These are phyloP conservation scores for Endocalyx cinctus DNA, from an alignment of 2,329 filamentous ascomycete genomes.

Conservation along the genomic window DNA sequence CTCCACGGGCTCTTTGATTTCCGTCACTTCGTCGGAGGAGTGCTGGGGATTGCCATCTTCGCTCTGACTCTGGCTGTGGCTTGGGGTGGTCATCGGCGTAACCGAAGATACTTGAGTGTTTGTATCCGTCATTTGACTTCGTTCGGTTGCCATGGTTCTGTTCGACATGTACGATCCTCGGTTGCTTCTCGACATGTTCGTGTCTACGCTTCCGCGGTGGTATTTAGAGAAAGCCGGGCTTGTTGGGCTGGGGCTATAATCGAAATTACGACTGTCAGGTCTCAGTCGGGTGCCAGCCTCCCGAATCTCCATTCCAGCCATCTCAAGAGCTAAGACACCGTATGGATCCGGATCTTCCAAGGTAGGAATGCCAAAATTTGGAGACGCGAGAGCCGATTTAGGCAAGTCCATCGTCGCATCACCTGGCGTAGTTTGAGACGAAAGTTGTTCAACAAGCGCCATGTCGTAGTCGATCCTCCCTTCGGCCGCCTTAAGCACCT, in stretches of 20 bases:
- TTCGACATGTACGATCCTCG: conserved; percentile 72
- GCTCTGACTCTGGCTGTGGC: conserved; percentile 48
- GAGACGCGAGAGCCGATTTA: conserved; percentile 29
- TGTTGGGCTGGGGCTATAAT: conserved; percentile 70
- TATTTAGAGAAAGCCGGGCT: conserved; percentile 63
- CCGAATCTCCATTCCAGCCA: conserved; percentile 81
- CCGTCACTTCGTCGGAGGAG: conserved; percentile 37
- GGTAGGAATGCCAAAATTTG: conserved; percentile 73
- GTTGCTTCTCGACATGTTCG: conserved; percentile 54
- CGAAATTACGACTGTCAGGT: conserved; percentile 75
- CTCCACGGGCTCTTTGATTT: conserved; percentile 40
- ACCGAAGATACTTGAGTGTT: conserved; percentile 57
- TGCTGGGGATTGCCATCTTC: conserved; percentile 43
- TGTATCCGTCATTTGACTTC: conserved; percentile 66
- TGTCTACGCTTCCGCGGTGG: conserved; percentile 66
- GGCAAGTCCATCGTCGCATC: conserved; percentile 59
- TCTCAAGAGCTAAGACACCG: conserved; percentile 84
- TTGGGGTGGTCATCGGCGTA: conserved; percentile 52
- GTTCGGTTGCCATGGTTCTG: conserved; percentile 53
- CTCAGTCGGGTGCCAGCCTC: conserved; percentile 77
- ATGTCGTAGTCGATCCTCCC: conserved; percentile 73
- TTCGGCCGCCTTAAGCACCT: conserved; percentile 84
- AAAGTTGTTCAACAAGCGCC: conserved; percentile 57
- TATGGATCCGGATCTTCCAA: conserved; percentile 85
- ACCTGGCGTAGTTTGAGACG: conserved; percentile 66